Evolutionary conservation across 331 rosid species (phyloP).

Genomic region (Rhamnella rubrinervis): DNA sequence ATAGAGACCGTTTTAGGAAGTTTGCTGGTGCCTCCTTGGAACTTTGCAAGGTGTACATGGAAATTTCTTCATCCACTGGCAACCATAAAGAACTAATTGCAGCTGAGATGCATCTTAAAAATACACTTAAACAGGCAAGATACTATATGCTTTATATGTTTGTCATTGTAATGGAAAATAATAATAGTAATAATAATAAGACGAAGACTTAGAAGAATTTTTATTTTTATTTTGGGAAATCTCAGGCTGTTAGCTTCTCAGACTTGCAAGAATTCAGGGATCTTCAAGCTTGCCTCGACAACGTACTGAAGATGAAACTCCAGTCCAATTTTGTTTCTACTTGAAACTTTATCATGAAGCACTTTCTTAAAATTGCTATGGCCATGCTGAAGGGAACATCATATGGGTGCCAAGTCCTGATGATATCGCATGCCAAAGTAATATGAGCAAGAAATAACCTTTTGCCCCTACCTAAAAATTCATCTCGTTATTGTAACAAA

Average conservation of each 20-base stretch:
- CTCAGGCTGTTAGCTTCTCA: slow-evolving; percentile 62
- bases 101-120: slow-evolving; percentile 93
- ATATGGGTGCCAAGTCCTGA: background rate
- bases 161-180: background rate
- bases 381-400: background rate
- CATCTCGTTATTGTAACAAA: too few relatives aligned
- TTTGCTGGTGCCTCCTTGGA: slow-evolving; percentile 86
- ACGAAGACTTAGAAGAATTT: slow-evolving; percentile 3
- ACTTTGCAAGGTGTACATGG: slow-evolving; percentile 78
- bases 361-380: background rate
- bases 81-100: slow-evolving; percentile 58
- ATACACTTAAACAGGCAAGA: slow-evolving; percentile 76
- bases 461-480: too few relatives aligned
- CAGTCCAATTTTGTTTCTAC: slow-evolving; percentile 34
- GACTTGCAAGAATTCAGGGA: slow-evolving; percentile 64
- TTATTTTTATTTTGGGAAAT: slow-evolving; percentile 10
- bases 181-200: too few relatives aligned
- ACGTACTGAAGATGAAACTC: slow-evolving; percentile 66
- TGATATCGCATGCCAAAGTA: too few relatives aligned
- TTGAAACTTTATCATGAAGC: slow-evolving; percentile 8
- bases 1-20: slow-evolving; percentile 61
- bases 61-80: slow-evolving; percentile 63
- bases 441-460: too few relatives aligned
- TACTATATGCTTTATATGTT: background rate
- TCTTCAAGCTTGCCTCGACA: slow-evolving; percentile 68